Evolutionary conservation across 2,329 filamentous ascomycete genomes (phyloP).

Genomic region (Fusarium sp.): DNA sequence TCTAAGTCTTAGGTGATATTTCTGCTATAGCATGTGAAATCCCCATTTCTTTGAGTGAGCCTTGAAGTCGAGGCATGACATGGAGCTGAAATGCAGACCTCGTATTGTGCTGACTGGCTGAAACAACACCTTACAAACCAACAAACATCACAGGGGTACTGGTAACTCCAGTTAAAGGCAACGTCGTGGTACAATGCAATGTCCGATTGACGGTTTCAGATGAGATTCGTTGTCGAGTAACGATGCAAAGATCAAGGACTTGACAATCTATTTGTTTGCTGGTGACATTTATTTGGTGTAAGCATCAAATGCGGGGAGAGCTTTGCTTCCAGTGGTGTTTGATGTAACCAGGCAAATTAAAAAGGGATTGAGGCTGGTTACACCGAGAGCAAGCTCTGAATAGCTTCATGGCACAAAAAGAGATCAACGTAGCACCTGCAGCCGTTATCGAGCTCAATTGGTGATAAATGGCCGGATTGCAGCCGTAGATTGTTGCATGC

Average conservation of each 20-base stretch:
- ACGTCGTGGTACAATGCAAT: slow-evolving; percentile 22
- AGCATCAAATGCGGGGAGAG: slow-evolving; percentile 9
- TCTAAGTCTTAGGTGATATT: not conserved
- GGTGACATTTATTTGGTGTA: slow-evolving; percentile 14
- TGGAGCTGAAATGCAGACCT: not conserved
- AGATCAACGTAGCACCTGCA: slow-evolving; percentile 24
- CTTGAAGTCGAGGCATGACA: too few species aligned
- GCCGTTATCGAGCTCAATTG: slow-evolving; percentile 25
- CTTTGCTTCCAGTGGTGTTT: slow-evolving; percentile 8
- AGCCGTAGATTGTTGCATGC: slow-evolving; percentile 31
- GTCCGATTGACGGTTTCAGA: slow-evolving; percentile 4
- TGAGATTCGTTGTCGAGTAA: slow-evolving; percentile 17
- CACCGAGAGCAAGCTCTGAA: slow-evolving; percentile 17
- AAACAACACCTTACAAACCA: too few species aligned
- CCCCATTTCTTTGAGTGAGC: not conserved
- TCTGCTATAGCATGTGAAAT: not conserved
- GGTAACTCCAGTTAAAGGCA: slow-evolving; percentile 8
- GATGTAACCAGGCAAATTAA: slow-evolving; percentile 28
- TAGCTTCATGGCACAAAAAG: slow-evolving; percentile 13
- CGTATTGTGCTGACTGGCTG: not conserved
- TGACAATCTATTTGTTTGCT: not conserved
- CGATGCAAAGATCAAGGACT: not conserved
- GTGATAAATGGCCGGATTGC: slow-evolving; percentile 35
- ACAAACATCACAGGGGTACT: not conserved
- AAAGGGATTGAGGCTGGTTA: slow-evolving; percentile 11